Conservation (phyloP, 164 flowering plant genomes). For the Cinnamomum micranthum region DNA sequence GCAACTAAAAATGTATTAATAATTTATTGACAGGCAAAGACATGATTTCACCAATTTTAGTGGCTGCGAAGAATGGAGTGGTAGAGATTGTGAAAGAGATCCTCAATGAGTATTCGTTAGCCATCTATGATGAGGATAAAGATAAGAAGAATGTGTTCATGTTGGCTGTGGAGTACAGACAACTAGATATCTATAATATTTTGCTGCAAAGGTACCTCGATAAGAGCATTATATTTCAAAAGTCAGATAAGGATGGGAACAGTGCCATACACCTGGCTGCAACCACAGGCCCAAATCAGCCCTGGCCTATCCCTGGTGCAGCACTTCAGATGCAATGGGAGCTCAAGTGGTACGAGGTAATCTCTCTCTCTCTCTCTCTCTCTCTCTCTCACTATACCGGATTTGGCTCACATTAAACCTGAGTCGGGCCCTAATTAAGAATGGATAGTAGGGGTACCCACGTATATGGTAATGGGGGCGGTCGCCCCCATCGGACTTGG, state of each 20-base stretch:
- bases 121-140: slow-evolving; percentile 29
- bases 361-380: background rate
- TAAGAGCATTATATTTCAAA: slow-evolving; percentile 12
- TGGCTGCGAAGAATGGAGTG: slow-evolving; percentile 18
- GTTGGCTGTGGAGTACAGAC: slow-evolving; percentile 45
- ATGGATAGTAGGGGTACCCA: too few species aligned
- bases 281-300: slow-evolving; percentile 19
- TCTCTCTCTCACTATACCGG: too few species aligned
- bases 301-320: slow-evolving; percentile 45
- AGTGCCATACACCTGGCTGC: slow-evolving; percentile 45
- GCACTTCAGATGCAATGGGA: slow-evolving; percentile 53
- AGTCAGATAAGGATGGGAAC: slow-evolving; percentile 34
- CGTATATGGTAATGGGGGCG: too few species aligned
- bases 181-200: slow-evolving; percentile 28
- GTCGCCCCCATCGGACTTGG: too few species aligned
- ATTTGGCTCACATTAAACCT: too few species aligned
- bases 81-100: slow-evolving; percentile 37
- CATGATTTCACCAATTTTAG: background rate
- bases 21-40: background rate
- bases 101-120: slow-evolving; percentile 24
- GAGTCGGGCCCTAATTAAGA: too few species aligned
- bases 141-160: slow-evolving; percentile 33
- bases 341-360: slow-evolving; percentile 47
- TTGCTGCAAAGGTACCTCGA: background rate
- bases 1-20: background rate